Evolutionary conservation across 1,139 yeast species (phyloP), one percentile per base, ranked within the genome.

Genomic region (Meyerozyma sp.): DNA sequence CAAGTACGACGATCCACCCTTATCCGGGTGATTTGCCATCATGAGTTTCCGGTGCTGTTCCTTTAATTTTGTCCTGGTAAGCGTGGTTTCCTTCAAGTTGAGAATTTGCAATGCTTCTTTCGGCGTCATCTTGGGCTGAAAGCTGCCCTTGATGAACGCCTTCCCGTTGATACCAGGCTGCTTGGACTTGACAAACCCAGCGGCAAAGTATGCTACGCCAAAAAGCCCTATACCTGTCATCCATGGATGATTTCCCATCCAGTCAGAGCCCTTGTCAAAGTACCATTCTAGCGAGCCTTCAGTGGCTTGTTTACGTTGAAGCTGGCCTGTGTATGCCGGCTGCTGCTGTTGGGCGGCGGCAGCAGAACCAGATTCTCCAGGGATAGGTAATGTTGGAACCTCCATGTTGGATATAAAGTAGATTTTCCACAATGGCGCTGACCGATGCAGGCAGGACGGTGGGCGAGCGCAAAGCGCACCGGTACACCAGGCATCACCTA

Each of bases 1-100:
- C 60, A 93, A 65, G 58, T 81, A 91, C 34, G 98, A 93, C 16
- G 96, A 86, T 8, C 98, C 98, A 42, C 98, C 98, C 61, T 94
- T 87, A 69, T 93, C 98, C 10, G 98, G 98, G 62, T 93, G 98
- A 68, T 93, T 93, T 41, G 91, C 80, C 62, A 93, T 73, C 96
- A 93, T 90, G 48, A 72, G 62, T 61, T 78, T 80, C 68, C 98
- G 81, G 65, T 93, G 98, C 43, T 87, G 88, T 51, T 91, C 98
- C 66, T 93, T 91, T 59, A 93, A 75, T 60, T 81, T 87, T 50
- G 85, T 76, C 65, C 84, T 82, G 13, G 85, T 77, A 54, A 93
- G 72, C 26, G 82, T 83, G 30, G 85, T 75, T 62, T 91, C 98
- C 55, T 85, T 84, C 57, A 93, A 70, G 58, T 87, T 89, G 55